Evolutionary conservation across 2,329 filamentous ascomycete genomes (phyloP), one percentile per base, ranked within the genome.

Genomic region (Fusarium sp.): DNA sequence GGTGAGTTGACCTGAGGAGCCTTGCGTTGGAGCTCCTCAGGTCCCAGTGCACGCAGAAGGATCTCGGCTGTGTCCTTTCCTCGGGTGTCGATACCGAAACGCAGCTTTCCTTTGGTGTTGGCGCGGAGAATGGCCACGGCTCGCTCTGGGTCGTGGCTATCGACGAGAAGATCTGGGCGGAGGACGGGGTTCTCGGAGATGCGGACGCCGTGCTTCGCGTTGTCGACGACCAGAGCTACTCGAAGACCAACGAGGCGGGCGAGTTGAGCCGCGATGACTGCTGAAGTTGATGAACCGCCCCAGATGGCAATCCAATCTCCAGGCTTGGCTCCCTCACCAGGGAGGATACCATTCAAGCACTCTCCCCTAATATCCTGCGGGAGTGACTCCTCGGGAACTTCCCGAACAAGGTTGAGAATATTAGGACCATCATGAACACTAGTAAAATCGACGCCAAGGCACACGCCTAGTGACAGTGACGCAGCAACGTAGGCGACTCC

Each of bases 231-330:
- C 3, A 89, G 88, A 29, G 93, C 88, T 2, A 93, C 91, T 31
- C 86, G 88, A 0, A 95, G 81, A 0, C 92, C 92, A 0, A 87
- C 89, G 0, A 93, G 84, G 45, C 91, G 90, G 1, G 93, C 92
- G 2, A 95, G 85, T 76, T 95, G 93, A 5, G 92, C 86, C 0
- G 89, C 85, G 8, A 93, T 84, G 71, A 91, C 88, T 0, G 92
- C 93, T 1, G 91, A 93, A 0, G 91, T 93, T 1, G 92, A 93
- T 2, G 92, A 94, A 2, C 90, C 93, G 66, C 93, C 93, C 93
- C 93, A 95, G 56, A 95, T 89, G 2, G 89, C 90, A 42, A 95
- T 82, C 89, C 92, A 94, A 69, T 95, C 93, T 0, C 91, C 92
- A 0, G 82, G 75, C 47, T 84, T 84, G 1, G 90, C 88, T 10